A percentile compares a stretch with the other conserved stretches of the same genome.
Conservation (phyloP, 2,329 filamentous ascomycete species). For the Botrytis deweyae region DNA sequence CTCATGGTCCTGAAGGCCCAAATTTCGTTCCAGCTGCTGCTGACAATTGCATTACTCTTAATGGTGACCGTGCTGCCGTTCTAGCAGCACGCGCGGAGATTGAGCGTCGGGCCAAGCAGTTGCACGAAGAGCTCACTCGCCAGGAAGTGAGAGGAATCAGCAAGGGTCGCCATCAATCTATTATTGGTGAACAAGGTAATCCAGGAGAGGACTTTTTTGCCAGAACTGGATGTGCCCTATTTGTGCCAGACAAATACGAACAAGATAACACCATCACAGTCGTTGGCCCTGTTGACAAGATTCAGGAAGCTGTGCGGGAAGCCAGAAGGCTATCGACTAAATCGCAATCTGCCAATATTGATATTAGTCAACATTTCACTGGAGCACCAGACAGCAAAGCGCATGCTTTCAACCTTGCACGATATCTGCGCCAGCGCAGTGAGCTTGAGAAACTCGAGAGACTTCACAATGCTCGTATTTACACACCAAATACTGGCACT, state of each 20-base stretch:
- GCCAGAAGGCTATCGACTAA: conserved; percentile 87
- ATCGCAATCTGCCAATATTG: conserved; percentile 79
- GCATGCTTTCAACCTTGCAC: conserved; percentile 83
- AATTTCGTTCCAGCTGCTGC: conserved; percentile 68
- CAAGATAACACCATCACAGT: conserved; percentile 74
- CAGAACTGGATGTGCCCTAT: conserved; percentile 85
- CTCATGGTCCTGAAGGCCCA: conserved; percentile 62
- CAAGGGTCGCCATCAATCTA: conserved; percentile 88
- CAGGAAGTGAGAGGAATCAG: conserved; percentile 71
- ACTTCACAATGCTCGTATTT: conserved; percentile 80
- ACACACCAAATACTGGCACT: conserved; percentile 71
- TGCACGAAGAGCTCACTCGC: conserved; percentile 66
- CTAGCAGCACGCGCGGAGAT: conserved; percentile 78
- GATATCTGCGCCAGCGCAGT: conserved; percentile 79
- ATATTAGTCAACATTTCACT: conserved; percentile 76
- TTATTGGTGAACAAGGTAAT: conserved; percentile 79
- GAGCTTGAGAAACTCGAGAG: conserved; percentile 82
- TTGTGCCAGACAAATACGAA: conserved; percentile 74
- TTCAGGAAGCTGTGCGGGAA: conserved; percentile 74
- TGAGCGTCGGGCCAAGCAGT: conserved; percentile 72
- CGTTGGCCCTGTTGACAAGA: conserved; percentile 72
- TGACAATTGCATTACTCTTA: conserved; percentile 78
- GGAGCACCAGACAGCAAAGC: conserved; percentile 70
- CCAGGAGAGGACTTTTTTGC: conserved; percentile 83
- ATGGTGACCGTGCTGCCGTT: conserved; percentile 80